Evolutionary conservation across 495 filamentous ascomycete genomes (phyloP).

Genomic region (Lophium mytilinum): DNA sequence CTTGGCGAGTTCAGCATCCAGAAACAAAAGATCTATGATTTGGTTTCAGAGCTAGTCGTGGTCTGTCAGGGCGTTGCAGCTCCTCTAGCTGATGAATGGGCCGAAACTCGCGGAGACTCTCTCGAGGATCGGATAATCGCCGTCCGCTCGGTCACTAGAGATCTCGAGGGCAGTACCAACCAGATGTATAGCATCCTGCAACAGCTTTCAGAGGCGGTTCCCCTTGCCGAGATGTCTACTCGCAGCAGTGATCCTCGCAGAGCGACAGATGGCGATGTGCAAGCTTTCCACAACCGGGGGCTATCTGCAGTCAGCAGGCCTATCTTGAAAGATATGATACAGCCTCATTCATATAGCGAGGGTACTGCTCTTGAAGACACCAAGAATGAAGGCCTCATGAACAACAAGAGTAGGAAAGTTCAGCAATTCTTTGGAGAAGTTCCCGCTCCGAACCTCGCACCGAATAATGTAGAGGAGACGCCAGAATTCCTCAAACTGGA

Average conservation of each 20-base stretch:
- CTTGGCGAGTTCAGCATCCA: slow-evolving; percentile 79
- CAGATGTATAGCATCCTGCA: slow-evolving; percentile 84
- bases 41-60: slow-evolving; percentile 78
- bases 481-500: slow-evolving; percentile 82
- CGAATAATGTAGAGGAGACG: slow-evolving; percentile 55
- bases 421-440: slow-evolving; percentile 86
- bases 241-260: slow-evolving; percentile 31
- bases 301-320: slow-evolving; percentile 25
- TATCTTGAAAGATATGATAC: slow-evolving; percentile 26
- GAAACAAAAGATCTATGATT: slow-evolving; percentile 89
- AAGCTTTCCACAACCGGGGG: slow-evolving; percentile 7
- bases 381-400: slow-evolving; percentile 44
- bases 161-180: slow-evolving; percentile 77
- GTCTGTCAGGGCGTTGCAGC: slow-evolving; percentile 81
- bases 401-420: slow-evolving; percentile 67
- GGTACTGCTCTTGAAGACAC: slow-evolving; percentile 51
- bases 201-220: slow-evolving; percentile 73
- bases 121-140: slow-evolving; percentile 81
- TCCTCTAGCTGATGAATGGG: slow-evolving; percentile 91
- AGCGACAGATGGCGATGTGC: slow-evolving; percentile 18
- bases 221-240: slow-evolving; percentile 39
- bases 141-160: slow-evolving; percentile 62
- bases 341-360: slow-evolving; percentile 60
- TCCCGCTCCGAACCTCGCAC: slow-evolving; percentile 41
- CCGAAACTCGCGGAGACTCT: slow-evolving; percentile 79